Evolutionary conservation across 805 yeast species (phyloP).

Genomic region (Kurtzmaniella cleridarum): DNA sequence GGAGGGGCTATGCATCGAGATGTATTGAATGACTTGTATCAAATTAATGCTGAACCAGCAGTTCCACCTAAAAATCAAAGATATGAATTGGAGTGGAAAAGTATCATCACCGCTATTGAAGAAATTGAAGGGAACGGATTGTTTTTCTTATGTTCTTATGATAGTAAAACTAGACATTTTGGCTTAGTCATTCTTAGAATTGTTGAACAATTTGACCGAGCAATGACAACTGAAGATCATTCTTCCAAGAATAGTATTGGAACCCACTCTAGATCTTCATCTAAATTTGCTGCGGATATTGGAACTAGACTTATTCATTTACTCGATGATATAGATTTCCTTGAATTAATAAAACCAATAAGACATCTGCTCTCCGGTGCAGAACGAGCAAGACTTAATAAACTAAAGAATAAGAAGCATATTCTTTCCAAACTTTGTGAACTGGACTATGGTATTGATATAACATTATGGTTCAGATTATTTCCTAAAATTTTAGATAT

Average conservation of each 20-base stretch:
- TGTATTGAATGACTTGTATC: conserved; percentile 37
- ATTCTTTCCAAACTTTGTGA: conserved; percentile 76
- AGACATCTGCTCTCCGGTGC: conserved; percentile 59
- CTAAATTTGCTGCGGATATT: conserved; percentile 71
- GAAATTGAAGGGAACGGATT: conserved; percentile 95
- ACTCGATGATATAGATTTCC: conserved; percentile 64
- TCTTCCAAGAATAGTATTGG: conserved; percentile 7
- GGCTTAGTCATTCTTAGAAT: conserved; percentile 73
- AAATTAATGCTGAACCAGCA: conserved; percentile 34
- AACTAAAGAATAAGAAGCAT: conserved; percentile 59
- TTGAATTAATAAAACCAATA: conserved; percentile 52
- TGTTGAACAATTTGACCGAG: conserved; percentile 84
- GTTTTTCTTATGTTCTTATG: conserved; percentile 87
- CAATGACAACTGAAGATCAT: conserved; percentile 37
- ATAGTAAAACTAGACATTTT: conserved; percentile 62
- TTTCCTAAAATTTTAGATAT: conserved; percentile 71
- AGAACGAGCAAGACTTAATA: conserved; percentile 67
- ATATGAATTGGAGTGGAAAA: conserved; percentile 72
- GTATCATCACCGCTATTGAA: conserved; percentile 78
- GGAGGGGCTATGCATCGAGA: conserved; percentile 26
- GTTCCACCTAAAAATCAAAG: no score
- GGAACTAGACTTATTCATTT: conserved; percentile 75
- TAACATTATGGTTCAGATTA: conserved; percentile 91
- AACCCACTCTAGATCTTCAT: conserved; percentile 52
- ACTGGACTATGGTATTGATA: conserved; percentile 90